Conservation (phyloP, 345 rosid species). For the Microthlaspi erraticum region DNA sequence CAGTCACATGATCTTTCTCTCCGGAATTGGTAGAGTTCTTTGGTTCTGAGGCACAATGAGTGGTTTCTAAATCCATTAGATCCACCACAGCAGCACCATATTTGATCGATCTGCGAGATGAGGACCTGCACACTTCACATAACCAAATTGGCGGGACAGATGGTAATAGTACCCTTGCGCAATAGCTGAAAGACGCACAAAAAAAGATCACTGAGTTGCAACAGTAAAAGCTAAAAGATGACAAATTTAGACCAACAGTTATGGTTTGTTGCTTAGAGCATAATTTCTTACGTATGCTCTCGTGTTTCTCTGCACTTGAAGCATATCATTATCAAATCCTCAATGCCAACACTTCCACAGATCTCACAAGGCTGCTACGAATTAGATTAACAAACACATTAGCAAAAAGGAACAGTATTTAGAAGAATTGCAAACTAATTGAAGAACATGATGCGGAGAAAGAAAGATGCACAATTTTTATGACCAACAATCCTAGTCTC, state of each 20-base stretch:
- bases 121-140: conserved; percentile 38
- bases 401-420: background rate
- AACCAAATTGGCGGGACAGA: conserved; percentile 34
- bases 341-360: conserved; percentile 35
- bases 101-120: background rate
- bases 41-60: conserved; percentile 4
- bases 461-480: background rate
- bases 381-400: conserved; percentile 13
- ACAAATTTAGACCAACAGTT: background rate
- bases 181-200: conserved; percentile 30
- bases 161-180: conserved; percentile 11
- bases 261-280: conserved; percentile 5
- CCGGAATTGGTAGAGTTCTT: background rate
- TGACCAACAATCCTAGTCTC: background rate
- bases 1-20: conserved; percentile 8
- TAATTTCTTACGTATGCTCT: conserved; percentile 38
- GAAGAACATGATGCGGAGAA: background rate
- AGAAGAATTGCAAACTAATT: background rate
- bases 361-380: conserved; percentile 29
- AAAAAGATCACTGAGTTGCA: conserved; percentile 8
- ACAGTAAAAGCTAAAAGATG: background rate
- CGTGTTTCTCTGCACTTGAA: conserved; percentile 33
- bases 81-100: background rate
- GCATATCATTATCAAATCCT: conserved; percentile 23
- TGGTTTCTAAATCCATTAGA: background rate